These are phyloP conservation scores for Coniferiporia weirii DNA, from an alignment of 1,284 basidiomycete species.

Conservation along the genomic window DNA sequence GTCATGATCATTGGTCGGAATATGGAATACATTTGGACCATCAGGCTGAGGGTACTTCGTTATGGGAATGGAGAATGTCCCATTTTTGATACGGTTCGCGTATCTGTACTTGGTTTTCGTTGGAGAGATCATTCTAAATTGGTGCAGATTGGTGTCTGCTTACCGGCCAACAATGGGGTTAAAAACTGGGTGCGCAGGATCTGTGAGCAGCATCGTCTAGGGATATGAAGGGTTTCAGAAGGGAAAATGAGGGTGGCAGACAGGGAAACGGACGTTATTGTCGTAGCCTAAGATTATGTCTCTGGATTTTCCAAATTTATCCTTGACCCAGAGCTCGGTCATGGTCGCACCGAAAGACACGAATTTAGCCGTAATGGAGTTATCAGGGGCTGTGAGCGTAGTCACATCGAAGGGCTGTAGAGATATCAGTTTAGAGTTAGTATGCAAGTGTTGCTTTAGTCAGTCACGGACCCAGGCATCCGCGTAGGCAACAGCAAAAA, in stretches of 20 bases:
- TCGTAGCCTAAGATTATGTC: slow-evolving; percentile 18
- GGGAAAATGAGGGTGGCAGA: background rate
- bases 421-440: background rate
- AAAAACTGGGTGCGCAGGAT: slow-evolving; percentile 11
- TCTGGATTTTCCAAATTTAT: slow-evolving; percentile 15
- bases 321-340: slow-evolving; percentile 21
- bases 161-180: slow-evolving; percentile 14
- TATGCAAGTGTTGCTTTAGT: background rate
- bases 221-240: background rate
- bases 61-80: slow-evolving; percentile 52
- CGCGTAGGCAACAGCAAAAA: background rate
- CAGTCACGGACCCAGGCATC: background rate
- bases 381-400: slow-evolving; percentile 21
- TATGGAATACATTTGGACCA: slow-evolving; percentile 44
- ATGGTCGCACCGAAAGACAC: slow-evolving; percentile 19
- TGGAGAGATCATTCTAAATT: background rate
- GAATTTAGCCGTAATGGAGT: slow-evolving; percentile 21
- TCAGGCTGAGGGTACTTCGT: slow-evolving; percentile 41
- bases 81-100: slow-evolving; percentile 25
- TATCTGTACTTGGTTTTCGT: slow-evolving; percentile 19
- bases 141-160: background rate
- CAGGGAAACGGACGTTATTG: slow-evolving; percentile 3
- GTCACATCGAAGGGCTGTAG: slow-evolving; percentile 13
- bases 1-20: slow-evolving; percentile 40
- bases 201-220: slow-evolving; percentile 2